Evolutionary conservation across 1,284 basidiomycete genomes (phyloP).

Genomic region (Stygiomarasmius scandens): DNA sequence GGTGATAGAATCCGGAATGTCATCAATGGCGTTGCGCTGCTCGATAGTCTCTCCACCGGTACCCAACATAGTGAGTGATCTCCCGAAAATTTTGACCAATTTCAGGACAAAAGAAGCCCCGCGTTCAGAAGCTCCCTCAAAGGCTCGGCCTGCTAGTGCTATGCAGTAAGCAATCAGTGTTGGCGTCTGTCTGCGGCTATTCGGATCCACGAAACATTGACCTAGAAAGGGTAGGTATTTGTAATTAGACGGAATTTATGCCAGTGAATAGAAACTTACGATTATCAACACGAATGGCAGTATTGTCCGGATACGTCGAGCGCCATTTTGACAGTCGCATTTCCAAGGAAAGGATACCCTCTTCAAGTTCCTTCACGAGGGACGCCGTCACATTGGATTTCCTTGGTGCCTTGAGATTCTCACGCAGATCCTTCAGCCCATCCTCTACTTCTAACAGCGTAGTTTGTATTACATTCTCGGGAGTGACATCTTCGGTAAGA

Average conservation of each 20-base stretch:
- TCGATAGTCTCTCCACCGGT: neutral
- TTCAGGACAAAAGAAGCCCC: neutral
- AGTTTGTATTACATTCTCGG: neutral
- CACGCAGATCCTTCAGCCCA: neutral
- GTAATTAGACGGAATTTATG: neutral
- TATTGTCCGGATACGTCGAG: neutral
- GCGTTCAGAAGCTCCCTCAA: neutral
- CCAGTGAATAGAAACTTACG: neutral
- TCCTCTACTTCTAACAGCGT: neutral
- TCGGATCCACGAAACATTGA: neutral
- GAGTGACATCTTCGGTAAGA: neutral
- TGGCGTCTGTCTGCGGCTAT: neutral
- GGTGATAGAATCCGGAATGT: slow-evolving; percentile 3
- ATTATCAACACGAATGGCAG: neutral
- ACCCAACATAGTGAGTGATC: neutral
- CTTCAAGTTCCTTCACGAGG: neutral
- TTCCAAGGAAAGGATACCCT: no score
- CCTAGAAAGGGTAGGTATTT: neutral
- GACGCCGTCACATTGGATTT: neutral
- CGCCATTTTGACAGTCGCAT: neutral
- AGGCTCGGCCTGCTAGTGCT: neutral
- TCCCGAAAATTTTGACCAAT: slow-evolving; percentile 2
- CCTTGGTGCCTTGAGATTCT: neutral
- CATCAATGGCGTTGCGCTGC: neutral
- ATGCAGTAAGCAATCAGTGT: slow-evolving; percentile 2